Percentiles rank a stretch among this genome's conserved stretches.
Evolutionary conservation across 148 eudicot species (phyloP).

Genomic region (Cornus florida): DNA sequence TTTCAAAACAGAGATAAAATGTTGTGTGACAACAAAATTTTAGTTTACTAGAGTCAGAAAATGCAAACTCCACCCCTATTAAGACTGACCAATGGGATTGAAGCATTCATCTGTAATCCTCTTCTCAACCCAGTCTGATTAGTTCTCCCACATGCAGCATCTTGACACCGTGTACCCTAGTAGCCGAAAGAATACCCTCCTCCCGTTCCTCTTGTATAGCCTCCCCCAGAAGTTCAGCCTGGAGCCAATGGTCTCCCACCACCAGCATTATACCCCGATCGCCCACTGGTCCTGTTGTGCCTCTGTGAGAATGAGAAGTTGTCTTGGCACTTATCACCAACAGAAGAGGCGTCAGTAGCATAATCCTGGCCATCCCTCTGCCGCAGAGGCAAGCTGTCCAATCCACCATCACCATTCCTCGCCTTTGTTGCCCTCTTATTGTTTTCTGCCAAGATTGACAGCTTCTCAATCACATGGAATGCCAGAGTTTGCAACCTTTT

Average conservation of each 20-base stretch:
- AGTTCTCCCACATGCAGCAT: constrained; percentile 28
- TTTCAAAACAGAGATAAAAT: neutral
- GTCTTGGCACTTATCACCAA: constrained; percentile 52
- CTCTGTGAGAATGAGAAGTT: constrained; percentile 43
- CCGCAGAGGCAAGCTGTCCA: constrained; percentile 56
- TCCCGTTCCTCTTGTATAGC: constrained; percentile 44
- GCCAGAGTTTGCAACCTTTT: constrained; percentile 72
- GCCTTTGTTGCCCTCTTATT: constrained; percentile 80
- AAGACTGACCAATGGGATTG: constrained; percentile 70
- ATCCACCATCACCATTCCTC: constrained; percentile 46
- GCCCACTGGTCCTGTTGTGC: constrained; percentile 43
- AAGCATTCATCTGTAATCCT: constrained; percentile 54
- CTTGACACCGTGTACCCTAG: constrained; percentile 27
- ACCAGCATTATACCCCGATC: constrained; percentile 28
- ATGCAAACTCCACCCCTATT: constrained; percentile 33
- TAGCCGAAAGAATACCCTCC: constrained; percentile 29
- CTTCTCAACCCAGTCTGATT: constrained; percentile 29
- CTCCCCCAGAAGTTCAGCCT: constrained; percentile 35
- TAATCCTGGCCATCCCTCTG: constrained; percentile 74
- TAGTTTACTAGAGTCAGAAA: neutral
- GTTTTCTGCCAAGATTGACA: constrained; percentile 64
- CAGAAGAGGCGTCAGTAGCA: constrained; percentile 21
- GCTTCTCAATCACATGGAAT: constrained; percentile 73
- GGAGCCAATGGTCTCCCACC: constrained; percentile 35
- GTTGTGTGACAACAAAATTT: neutral